These are phyloP conservation scores for Heritiera littoralis DNA, from an alignment of 345 rosid genomes.

Conservation along the genomic window DNA sequence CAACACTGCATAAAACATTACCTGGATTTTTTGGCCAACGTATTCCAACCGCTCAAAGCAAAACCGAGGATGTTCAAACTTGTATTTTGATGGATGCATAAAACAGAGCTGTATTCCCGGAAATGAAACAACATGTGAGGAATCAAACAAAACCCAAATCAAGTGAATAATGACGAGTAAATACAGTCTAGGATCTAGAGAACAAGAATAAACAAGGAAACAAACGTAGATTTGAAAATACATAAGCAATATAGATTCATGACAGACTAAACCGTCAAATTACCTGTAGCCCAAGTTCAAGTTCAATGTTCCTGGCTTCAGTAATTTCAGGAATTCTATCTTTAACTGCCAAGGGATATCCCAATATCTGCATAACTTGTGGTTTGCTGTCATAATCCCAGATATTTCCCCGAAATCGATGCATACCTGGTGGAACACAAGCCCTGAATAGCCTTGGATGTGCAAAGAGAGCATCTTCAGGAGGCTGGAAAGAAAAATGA, in stretches of 20 bases:
- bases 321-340: conserved; percentile 90
- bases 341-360: conserved; percentile 66
- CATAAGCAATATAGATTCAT: neutral
- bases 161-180: neutral
- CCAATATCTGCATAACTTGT: conserved; percentile 68
- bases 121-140: conserved; percentile 14
- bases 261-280: neutral
- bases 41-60: conserved; percentile 84
- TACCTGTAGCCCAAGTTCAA: conserved; percentile 96
- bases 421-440: conserved; percentile 97
- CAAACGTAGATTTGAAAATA: neutral
- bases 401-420: conserved; percentile 91
- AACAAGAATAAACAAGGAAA: neutral
- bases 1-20: conserved; percentile 6
- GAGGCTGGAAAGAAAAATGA: conserved; percentile 55
- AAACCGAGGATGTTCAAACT: conserved; percentile 94
- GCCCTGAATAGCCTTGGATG: conserved; percentile 97
- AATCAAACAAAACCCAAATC: conserved; percentile 7
- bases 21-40: conserved; percentile 97
- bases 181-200: neutral
- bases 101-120: conserved; percentile 70
- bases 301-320: conserved; percentile 90
- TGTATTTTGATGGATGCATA: conserved; percentile 94
- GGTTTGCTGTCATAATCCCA: conserved; percentile 96
- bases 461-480: conserved; percentile 89